These are phyloP conservation scores for Botryobasidium botryosum DNA, from an alignment of 768 basidiomycete species.

Conservation along the genomic window DNA sequence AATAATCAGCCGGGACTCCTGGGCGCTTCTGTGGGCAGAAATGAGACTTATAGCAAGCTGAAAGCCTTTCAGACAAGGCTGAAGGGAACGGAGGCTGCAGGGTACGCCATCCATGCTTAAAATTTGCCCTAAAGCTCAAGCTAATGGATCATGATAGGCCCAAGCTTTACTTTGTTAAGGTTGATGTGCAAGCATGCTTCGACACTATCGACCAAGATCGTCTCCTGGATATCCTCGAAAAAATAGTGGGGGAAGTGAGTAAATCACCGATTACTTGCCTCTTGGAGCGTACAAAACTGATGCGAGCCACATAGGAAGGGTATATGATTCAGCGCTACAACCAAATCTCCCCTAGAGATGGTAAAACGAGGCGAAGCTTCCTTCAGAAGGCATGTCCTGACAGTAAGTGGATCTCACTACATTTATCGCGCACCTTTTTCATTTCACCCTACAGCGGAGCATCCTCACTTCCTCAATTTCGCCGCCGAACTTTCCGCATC, in stretches of 20 bases:
- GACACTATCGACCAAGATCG: slow-evolving; percentile 88
- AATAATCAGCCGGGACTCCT: slow-evolving; percentile 41
- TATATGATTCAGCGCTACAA: slow-evolving; percentile 61
- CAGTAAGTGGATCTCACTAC: slow-evolving; percentile 25
- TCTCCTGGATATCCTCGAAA: slow-evolving; percentile 55
- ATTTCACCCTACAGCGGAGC: slow-evolving; percentile 37
- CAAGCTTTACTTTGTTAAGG: slow-evolving; percentile 85
- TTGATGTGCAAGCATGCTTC: slow-evolving; percentile 92
- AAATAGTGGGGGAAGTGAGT: slow-evolving; percentile 53
- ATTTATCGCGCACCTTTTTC: background rate
- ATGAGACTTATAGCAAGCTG: slow-evolving; percentile 61
- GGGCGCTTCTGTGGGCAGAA: slow-evolving; percentile 69
- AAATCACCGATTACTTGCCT: background rate
- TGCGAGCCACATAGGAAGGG: slow-evolving; percentile 32
- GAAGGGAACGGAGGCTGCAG: slow-evolving; percentile 24
- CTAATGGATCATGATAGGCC: slow-evolving; percentile 33
- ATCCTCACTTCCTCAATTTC: slow-evolving; percentile 52
- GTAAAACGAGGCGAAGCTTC: slow-evolving; percentile 39
- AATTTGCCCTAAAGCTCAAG: background rate
- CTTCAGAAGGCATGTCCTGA: slow-evolving; percentile 48
- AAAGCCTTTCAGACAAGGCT: slow-evolving; percentile 48
- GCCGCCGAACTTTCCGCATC: slow-evolving; percentile 49
- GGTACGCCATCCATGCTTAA: slow-evolving; percentile 29
- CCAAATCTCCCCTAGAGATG: slow-evolving; percentile 38
- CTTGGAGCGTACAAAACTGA: background rate